A percentile compares a stretch with the other conserved stretches of the same genome.
These are phyloP conservation scores for Ensete glaucum DNA, from an alignment of 176 grass and related monocot genomes.

Conservation along the genomic window DNA sequence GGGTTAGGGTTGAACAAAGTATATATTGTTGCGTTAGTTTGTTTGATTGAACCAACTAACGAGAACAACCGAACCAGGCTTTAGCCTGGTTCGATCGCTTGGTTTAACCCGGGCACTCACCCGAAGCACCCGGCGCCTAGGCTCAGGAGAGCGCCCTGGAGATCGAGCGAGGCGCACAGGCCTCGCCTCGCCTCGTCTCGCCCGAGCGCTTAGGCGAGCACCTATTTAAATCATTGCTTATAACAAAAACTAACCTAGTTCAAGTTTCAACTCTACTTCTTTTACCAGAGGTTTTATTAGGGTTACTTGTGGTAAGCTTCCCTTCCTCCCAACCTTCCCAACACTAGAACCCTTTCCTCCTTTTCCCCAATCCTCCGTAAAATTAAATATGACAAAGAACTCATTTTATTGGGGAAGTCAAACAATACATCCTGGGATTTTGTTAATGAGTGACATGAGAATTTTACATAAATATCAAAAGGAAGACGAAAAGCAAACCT, in stretches of 20 bases:
- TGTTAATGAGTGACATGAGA: neutral
- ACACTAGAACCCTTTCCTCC: conserved; percentile 8
- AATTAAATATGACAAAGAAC: conserved; percentile 2
- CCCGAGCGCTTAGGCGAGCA: too few species aligned
- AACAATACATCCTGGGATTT: neutral
- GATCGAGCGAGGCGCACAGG: too few species aligned
- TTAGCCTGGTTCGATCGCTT: too few species aligned
- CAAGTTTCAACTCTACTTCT: conserved; percentile 67
- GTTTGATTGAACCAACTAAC: too few species aligned
- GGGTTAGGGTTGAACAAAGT: too few species aligned
- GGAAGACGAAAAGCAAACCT: conserved; percentile 28
- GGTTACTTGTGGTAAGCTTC: conserved; percentile 27
- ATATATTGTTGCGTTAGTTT: too few species aligned
- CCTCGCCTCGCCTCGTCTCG: too few species aligned
- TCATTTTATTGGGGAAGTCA: conserved; percentile 14
- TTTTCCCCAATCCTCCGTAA: conserved; percentile 42
- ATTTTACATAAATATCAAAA: conserved; percentile 5
- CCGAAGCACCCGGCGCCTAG: too few species aligned
- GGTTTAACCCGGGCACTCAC: too few species aligned
- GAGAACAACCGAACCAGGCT: too few species aligned
- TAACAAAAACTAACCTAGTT: conserved; percentile 46
- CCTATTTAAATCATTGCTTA: too few species aligned
- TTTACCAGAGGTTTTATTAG: conserved; percentile 42
- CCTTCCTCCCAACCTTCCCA: conserved; percentile 35
- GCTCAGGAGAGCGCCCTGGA: too few species aligned